Evolutionary conservation across 2,329 filamentous ascomycete species (phyloP).

Genomic region (Blastomyces silverae): DNA sequence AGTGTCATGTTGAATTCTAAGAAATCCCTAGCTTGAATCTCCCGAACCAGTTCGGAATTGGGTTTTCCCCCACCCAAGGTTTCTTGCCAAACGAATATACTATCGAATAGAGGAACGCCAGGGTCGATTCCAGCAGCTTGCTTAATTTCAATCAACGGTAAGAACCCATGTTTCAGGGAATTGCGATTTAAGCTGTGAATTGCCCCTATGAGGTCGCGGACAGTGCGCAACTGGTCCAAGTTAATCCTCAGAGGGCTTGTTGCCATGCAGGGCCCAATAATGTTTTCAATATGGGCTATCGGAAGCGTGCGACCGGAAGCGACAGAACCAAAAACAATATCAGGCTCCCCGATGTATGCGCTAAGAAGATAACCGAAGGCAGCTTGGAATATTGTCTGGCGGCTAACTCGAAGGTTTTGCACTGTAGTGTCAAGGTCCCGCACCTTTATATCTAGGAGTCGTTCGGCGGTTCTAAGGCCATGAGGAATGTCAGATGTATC

Average conservation of each 20-base stretch:
- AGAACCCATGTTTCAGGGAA: conserved; percentile 55
- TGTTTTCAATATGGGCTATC: conserved; percentile 60
- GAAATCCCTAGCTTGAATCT: conserved; percentile 59
- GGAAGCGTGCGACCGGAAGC: conserved; percentile 75
- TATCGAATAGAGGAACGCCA: conserved; percentile 59
- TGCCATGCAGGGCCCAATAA: conserved; percentile 73
- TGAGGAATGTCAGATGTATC: conserved; percentile 29
- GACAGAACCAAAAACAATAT: conserved; percentile 70
- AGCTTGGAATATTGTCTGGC: conserved; percentile 70
- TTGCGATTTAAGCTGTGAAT: conserved; percentile 61
- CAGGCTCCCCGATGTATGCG: conserved; percentile 55
- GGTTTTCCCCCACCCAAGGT: conserved; percentile 28
- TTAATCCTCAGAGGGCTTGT: conserved; percentile 67
- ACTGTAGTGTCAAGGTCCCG: conserved; percentile 35
- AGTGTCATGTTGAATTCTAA: conserved; percentile 70
- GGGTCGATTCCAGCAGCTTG: conserved; percentile 51
- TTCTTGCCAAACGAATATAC: conserved; percentile 79
- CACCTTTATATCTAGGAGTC: conserved; percentile 33
- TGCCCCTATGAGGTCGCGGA: conserved; percentile 55
- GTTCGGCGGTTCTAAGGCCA: conserved; percentile 27
- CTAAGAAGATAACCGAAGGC: conserved; percentile 60
- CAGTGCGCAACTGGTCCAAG: conserved; percentile 45
- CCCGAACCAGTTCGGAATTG: conserved; percentile 41
- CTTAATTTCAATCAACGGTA: conserved; percentile 65
- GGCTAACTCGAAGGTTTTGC: conserved; percentile 46